phyloP scores from a whole-genome alignment of 129 eudicot species.

The Glebionis coronaria region DNA sequence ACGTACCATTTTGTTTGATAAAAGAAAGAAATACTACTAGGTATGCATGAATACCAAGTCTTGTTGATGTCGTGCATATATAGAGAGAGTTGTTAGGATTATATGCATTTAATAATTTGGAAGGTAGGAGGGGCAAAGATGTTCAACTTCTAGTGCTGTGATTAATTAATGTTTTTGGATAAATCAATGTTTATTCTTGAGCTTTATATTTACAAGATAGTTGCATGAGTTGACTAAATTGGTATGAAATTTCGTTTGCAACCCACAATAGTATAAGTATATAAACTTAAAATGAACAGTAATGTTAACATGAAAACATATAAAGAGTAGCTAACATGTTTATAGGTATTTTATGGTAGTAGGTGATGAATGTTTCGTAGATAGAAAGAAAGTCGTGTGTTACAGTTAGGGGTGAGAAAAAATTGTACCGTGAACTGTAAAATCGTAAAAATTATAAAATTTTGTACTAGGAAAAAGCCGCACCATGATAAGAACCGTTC shows the following conservation, averaged over 20 bases:
- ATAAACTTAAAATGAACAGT: too few species aligned
- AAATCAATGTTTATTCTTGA: background rate
- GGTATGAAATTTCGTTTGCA: background rate
- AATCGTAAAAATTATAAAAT: too few species aligned
- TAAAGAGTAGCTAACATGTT: too few species aligned
- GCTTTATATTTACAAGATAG: background rate
- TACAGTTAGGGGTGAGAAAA: too few species aligned
- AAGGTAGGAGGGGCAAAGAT: constrained; percentile 20
- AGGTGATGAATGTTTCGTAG: too few species aligned
- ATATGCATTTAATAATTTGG: constrained; percentile 31
- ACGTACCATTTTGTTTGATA: constrained; percentile 53
- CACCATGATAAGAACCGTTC: too few species aligned
- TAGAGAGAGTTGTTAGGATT: constrained; percentile 30
- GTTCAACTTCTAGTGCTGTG: constrained; percentile 20
- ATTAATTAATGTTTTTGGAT: constrained; percentile 22
- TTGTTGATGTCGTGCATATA: constrained; percentile 19
- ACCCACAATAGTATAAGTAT: too few species aligned
- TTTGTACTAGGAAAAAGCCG: too few species aligned
- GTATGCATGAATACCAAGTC: constrained; percentile 21
- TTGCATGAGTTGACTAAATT: background rate
- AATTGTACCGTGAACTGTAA: too few species aligned
- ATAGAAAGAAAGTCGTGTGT: too few species aligned
- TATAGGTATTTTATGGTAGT: too few species aligned
- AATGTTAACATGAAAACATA: too few species aligned
- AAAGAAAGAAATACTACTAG: constrained; percentile 1